Evolutionary conservation across 768 basidiomycete genomes (phyloP).

Genomic region (Sistotremastrum suecicum): DNA sequence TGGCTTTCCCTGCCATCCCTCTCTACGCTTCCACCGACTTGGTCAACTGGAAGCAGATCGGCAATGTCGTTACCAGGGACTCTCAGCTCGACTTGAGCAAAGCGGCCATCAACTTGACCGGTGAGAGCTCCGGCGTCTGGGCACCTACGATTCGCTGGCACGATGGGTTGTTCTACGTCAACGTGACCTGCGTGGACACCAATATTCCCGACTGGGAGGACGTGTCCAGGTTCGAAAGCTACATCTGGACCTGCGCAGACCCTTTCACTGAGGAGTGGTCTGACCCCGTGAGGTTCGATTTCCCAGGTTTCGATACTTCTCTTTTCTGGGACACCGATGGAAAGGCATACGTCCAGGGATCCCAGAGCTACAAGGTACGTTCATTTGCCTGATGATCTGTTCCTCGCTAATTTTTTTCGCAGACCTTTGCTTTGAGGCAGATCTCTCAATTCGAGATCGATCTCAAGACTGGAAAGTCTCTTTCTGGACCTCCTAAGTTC

Average conservation of each 20-base stretch:
- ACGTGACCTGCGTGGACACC: slow-evolving; percentile 9
- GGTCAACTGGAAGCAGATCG: slow-evolving; percentile 19
- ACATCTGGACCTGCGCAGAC: slow-evolving; percentile 5
- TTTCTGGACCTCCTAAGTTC: too few relatives aligned
- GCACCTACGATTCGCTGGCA: slow-evolving; percentile 9
- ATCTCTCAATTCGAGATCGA: slow-evolving; percentile 15
- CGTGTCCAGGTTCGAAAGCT: slow-evolving; percentile 6
- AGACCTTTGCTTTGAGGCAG: slow-evolving; percentile 5
- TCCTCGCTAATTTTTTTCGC: neutral
- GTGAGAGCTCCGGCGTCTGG: slow-evolving; percentile 8
- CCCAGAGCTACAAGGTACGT: slow-evolving; percentile 9
- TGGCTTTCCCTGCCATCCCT: slow-evolving; percentile 21
- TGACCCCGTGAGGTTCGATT: slow-evolving; percentile 18
- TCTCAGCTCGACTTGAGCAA: slow-evolving; percentile 6
- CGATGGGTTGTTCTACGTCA: slow-evolving; percentile 9
- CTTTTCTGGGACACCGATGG: slow-evolving; percentile 20
- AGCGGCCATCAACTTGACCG: slow-evolving; percentile 3
- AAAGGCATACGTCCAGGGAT: slow-evolving; percentile 17
- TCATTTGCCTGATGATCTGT: neutral
- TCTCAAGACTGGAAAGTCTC: slow-evolving; percentile 11
- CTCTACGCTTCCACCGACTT: slow-evolving; percentile 19
- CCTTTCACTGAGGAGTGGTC: slow-evolving; percentile 14
- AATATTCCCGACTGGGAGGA: slow-evolving; percentile 2
- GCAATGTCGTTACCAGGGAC: slow-evolving; percentile 10
- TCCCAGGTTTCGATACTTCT: slow-evolving; percentile 20